A percentile compares a stretch with the other conserved stretches of the same genome.
phyloP scores from a whole-genome alignment of 176 grass and related monocot genomes.

The Metroxylon sagu region DNA sequence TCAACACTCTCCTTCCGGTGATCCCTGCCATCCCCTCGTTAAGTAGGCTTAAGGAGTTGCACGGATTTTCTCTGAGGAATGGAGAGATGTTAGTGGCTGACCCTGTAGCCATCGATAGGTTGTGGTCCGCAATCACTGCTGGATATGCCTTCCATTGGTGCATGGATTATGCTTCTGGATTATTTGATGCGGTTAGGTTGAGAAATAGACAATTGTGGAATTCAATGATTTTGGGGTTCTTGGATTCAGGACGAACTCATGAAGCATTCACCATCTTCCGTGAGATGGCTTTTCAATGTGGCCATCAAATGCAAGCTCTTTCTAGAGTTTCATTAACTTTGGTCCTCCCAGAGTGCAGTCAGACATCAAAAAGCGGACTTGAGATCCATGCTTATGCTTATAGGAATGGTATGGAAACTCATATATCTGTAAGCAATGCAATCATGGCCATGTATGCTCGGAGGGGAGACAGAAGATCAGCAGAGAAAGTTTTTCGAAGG shows the following conservation, averaged over 20 bases:
- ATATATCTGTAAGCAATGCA: slow-evolving; percentile 39
- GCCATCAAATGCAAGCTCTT: slow-evolving; percentile 23
- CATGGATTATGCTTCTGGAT: slow-evolving; percentile 20
- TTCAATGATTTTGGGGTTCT: slow-evolving; percentile 39
- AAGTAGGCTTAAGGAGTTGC: slow-evolving; percentile 34
- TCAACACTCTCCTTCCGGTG: slow-evolving; percentile 40
- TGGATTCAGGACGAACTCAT: slow-evolving; percentile 18
- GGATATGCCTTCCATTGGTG: slow-evolving; percentile 30
- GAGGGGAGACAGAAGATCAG: slow-evolving; percentile 9
- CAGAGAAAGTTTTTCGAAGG: slow-evolving; percentile 29
- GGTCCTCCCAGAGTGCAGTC: slow-evolving; percentile 31
- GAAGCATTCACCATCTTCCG: slow-evolving; percentile 32
- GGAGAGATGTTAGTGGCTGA: slow-evolving; percentile 13
- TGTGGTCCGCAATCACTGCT: slow-evolving; percentile 24
- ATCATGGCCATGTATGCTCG: slow-evolving; percentile 55
- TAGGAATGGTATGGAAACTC: slow-evolving; percentile 32
- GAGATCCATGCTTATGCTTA: slow-evolving; percentile 53
- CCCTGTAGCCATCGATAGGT: slow-evolving; percentile 26
- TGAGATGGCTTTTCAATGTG: slow-evolving; percentile 38
- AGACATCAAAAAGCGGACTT: slow-evolving; percentile 27
- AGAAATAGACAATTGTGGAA: slow-evolving; percentile 25
- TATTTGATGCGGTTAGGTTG: slow-evolving; percentile 28
- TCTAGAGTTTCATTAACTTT: slow-evolving; percentile 28
- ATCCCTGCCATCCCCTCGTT: slow-evolving; percentile 20
- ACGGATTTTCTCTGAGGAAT: slow-evolving; percentile 35